Conservation (phyloP, 345 rosid genomes). For the Salix viminalis region DNA sequence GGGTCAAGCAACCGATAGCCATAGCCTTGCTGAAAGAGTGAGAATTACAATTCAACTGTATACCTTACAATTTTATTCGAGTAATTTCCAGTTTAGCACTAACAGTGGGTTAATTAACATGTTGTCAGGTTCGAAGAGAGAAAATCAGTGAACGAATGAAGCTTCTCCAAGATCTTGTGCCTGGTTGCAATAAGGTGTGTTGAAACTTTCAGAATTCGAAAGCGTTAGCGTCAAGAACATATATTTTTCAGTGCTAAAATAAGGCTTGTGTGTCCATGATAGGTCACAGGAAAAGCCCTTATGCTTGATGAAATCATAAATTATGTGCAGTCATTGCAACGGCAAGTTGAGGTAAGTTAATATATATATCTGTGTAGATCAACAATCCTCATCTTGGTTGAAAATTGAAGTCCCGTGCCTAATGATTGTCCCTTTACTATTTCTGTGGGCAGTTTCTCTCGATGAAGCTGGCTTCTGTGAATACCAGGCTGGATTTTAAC, state of each 20-base stretch:
- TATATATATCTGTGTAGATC: background rate
- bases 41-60: constrained; percentile 18
- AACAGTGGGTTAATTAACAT: background rate
- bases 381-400: background rate
- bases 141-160: constrained; percentile 97
- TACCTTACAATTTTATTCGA: background rate
- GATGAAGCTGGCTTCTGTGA: constrained; percentile 81
- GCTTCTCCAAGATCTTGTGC: constrained; percentile 93
- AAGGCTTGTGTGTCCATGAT: background rate
- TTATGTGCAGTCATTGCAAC: constrained; percentile 87
- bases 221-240: background rate
- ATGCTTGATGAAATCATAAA: constrained; percentile 92
- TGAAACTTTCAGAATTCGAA: background rate
- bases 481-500: constrained; percentile 65
- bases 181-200: constrained; percentile 87
- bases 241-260: background rate
- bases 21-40: constrained; percentile 94
- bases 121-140: constrained; percentile 73
- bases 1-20: constrained; percentile 98
- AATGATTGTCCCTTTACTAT: background rate
- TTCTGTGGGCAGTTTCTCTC: constrained; percentile 62
- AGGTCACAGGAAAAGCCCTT: constrained; percentile 90
- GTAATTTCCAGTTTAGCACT: background rate
- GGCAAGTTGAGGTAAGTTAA: constrained; percentile 80
- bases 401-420: background rate